A percentile compares a stretch with the other conserved stretches of the same genome.
phyloP scores from a whole-genome alignment of 345 rosid species.

The Aquilaria sinensis region DNA sequence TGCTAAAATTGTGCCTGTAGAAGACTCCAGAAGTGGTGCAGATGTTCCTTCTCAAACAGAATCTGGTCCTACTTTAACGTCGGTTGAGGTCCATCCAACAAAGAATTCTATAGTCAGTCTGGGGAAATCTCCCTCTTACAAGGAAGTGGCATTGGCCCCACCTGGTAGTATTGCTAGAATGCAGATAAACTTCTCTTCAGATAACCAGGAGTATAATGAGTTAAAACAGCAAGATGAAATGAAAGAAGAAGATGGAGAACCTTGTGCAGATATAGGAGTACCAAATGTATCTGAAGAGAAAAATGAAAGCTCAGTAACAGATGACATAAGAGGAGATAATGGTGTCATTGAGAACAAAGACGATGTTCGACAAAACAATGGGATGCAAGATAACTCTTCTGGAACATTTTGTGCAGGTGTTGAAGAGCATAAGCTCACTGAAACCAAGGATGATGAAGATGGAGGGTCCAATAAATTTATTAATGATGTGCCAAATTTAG shows the following conservation, averaged over 20 bases:
- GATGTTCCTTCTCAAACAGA: conserved; percentile 36
- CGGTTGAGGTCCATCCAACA: conserved; percentile 29
- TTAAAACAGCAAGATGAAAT: conserved; percentile 29
- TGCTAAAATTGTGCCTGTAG: conserved; percentile 29
- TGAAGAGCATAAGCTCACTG: conserved; percentile 22
- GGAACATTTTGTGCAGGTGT: conserved; percentile 22
- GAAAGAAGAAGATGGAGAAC: conserved; percentile 29
- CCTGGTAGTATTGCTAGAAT: conserved; percentile 78
- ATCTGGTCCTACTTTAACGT: conserved; percentile 29
- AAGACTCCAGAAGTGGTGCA: conserved; percentile 30
- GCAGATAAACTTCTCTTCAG: conserved; percentile 36
- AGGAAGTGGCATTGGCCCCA: conserved; percentile 96
- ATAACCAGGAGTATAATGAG: conserved; percentile 30
- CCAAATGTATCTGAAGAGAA: conserved; percentile 30
- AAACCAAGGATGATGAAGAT: conserved; percentile 29
- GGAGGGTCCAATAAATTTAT: conserved; percentile 10
- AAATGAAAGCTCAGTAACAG: conserved; percentile 21
- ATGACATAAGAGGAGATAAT: conserved; percentile 23
- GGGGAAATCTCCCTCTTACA: conserved; percentile 96
- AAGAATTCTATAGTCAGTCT: conserved; percentile 47
- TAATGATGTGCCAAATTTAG: conserved; percentile 29
- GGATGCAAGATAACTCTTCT: conserved; percentile 27
- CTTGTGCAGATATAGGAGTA: conserved; percentile 18
- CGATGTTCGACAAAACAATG: conserved; percentile 34
- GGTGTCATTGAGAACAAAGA: conserved; percentile 29